Evolutionary conservation across 441 rosid species (phyloP).

Genomic region (Macaranga tanarius): DNA sequence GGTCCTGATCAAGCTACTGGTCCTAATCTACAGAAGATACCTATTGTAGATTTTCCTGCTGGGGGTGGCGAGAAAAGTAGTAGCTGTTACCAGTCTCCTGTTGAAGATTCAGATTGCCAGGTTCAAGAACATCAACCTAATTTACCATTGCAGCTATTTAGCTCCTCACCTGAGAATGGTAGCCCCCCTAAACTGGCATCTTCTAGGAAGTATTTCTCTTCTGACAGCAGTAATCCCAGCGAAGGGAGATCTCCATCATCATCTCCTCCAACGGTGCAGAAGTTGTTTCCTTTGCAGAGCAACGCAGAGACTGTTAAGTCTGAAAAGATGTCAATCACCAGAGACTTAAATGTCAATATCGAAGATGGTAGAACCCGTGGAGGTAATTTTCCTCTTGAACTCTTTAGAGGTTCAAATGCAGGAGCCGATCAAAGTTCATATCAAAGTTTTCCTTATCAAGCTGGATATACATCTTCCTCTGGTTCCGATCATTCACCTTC

Average conservation of each 20-base stretch:
- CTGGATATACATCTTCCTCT: slow-evolving; percentile 77
- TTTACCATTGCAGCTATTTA: slow-evolving; percentile 75
- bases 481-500: slow-evolving; percentile 91
- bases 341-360: slow-evolving; percentile 40
- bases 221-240: slow-evolving; percentile 80
- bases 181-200: slow-evolving; percentile 68
- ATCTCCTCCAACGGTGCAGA: slow-evolving; percentile 64
- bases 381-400: slow-evolving; percentile 58
- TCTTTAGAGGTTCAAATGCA: slow-evolving; percentile 57
- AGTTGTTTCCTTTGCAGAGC: slow-evolving; percentile 71
- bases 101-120: slow-evolving; percentile 66
- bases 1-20: slow-evolving; percentile 40
- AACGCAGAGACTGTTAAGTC: slow-evolving; percentile 52
- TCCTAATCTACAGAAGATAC: slow-evolving; percentile 40
- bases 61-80: slow-evolving; percentile 66
- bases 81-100: slow-evolving; percentile 63
- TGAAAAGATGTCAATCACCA: slow-evolving; percentile 40
- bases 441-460: slow-evolving; percentile 56
- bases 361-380: slow-evolving; percentile 41
- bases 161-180: slow-evolving; percentile 68
- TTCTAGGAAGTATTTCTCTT: slow-evolving; percentile 79
- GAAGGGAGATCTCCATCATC: slow-evolving; percentile 78
- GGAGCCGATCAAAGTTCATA: slow-evolving; percentile 42
- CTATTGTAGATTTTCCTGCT: slow-evolving; percentile 44
- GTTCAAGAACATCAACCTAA: slow-evolving; percentile 51